Percentiles rank a stretch among this genome's conserved stretches.
These are phyloP conservation scores for Apophysomyces elegans DNA, from an alignment of 371 early-diverging fungal genomes.

Conservation along the genomic window DNA sequence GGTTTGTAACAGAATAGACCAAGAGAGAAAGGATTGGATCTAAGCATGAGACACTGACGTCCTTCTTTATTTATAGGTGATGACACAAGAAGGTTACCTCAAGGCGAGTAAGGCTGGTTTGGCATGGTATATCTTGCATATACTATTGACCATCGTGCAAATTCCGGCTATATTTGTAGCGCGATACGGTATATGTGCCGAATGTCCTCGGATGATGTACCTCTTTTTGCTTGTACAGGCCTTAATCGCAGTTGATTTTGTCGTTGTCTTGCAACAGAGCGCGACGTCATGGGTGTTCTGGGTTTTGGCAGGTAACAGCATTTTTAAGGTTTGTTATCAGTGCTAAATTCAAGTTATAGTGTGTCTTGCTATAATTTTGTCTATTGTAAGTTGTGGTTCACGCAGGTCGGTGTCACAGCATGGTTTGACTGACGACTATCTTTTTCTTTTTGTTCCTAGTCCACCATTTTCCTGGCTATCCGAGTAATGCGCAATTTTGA, in stretches of 20 bases:
- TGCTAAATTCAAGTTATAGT: conserved; percentile 27
- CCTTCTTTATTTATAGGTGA: conserved; percentile 20
- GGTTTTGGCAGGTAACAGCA: conserved; percentile 49
- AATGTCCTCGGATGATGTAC: conserved; percentile 38
- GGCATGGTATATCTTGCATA: conserved; percentile 45
- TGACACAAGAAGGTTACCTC: conserved; percentile 49
- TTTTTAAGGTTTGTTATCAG: not conserved
- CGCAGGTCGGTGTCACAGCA: not conserved
- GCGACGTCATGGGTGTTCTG: conserved; percentile 51
- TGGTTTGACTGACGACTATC: not conserved
- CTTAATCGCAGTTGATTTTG: conserved; percentile 45
- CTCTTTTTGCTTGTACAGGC: conserved; percentile 34
- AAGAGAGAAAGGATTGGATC: not conserved
- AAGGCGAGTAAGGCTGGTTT: conserved; percentile 23
- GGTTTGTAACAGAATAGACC: not conserved
- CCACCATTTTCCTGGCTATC: conserved; percentile 37
- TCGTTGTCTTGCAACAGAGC: conserved; percentile 45
- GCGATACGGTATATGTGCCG: conserved; percentile 38
- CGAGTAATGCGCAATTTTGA: conserved; percentile 44
- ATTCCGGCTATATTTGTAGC: conserved; percentile 47
- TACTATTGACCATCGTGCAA: conserved; percentile 37
- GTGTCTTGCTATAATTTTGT: conserved; percentile 45
- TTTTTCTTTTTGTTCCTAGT: conserved; percentile 18
- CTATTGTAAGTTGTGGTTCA: conserved; percentile 35
- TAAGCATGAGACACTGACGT: not conserved